phyloP scores from a whole-genome alignment of 805 yeast genomes.

The Candida ulmi region DNA sequence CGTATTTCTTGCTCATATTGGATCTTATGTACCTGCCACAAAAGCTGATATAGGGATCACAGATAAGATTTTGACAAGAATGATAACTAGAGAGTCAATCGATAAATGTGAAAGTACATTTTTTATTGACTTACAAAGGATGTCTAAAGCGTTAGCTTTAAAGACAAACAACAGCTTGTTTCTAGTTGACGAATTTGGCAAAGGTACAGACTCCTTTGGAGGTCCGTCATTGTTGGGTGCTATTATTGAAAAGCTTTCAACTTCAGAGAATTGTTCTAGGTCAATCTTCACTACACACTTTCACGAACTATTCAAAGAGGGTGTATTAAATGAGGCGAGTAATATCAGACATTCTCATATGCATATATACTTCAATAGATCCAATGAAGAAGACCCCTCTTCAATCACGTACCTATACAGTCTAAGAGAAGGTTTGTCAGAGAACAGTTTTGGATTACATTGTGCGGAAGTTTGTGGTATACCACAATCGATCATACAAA shows the following conservation, averaged over 20 bases:
- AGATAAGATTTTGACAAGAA: slow-evolving; percentile 42
- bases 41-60: slow-evolving; percentile 40
- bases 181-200: slow-evolving; percentile 49
- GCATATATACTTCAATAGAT: slow-evolving; percentile 22
- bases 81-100: slow-evolving; percentile 35
- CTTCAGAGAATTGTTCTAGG: slow-evolving; percentile 15
- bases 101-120: slow-evolving; percentile 42
- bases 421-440: slow-evolving; percentile 27
- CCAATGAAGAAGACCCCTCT: not conserved
- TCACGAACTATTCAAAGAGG: slow-evolving; percentile 32
- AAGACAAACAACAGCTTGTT: slow-evolving; percentile 36
- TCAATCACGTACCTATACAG: slow-evolving; percentile 30
- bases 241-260: slow-evolving; percentile 23
- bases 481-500: slow-evolving; percentile 21
- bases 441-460: slow-evolving; percentile 31
- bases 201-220: slow-evolving; percentile 43
- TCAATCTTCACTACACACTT: slow-evolving; percentile 38
- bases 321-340: slow-evolving; percentile 14
- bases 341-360: slow-evolving; percentile 30
- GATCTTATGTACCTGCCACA: slow-evolving; percentile 48
- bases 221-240: slow-evolving; percentile 42
- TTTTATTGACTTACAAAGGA: slow-evolving; percentile 40
- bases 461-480: slow-evolving; percentile 38
- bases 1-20: slow-evolving; percentile 46
- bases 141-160: slow-evolving; percentile 36